Evolutionary conservation across 495 filamentous ascomycete species (phyloP).

Genomic region (Parathielavia hyrcaniae): DNA sequence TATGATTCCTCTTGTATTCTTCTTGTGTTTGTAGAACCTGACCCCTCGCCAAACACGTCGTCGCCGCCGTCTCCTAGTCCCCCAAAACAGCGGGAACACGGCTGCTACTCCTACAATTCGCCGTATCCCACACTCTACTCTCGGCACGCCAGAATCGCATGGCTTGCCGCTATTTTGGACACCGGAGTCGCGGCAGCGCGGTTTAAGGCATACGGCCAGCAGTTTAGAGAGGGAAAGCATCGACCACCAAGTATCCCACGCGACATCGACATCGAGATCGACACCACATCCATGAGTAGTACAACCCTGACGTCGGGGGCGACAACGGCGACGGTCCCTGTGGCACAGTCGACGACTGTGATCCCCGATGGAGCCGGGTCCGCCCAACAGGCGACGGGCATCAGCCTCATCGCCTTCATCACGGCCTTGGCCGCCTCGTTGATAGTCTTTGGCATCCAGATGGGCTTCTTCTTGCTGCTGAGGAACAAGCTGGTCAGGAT

Average conservation of each 20-base stretch:
- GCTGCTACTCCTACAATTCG: too few species aligned
- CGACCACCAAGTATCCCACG: neutral
- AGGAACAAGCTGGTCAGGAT: conserved; percentile 75
- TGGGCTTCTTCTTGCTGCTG: conserved; percentile 68
- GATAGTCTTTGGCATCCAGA: conserved; percentile 70
- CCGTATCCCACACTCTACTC: neutral
- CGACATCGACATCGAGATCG: neutral
- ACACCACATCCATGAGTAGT: conserved; percentile 8
- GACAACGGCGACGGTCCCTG: conserved; percentile 1
- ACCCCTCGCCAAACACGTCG: neutral
- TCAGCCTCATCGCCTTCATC: conserved; percentile 60
- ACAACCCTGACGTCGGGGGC: conserved; percentile 8
- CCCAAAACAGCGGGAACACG: neutral
- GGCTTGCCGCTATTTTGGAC: neutral
- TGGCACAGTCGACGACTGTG: neutral
- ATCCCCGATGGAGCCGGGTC: conserved; percentile 21
- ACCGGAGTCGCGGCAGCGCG: neutral
- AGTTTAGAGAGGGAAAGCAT: neutral
- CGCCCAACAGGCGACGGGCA: conserved; percentile 44
- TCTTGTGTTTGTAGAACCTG: neutral
- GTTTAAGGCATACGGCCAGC: neutral
- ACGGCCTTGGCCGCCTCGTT: conserved; percentile 68
- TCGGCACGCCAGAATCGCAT: conserved; percentile 1
- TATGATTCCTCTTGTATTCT: neutral
- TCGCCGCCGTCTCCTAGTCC: neutral